Evolutionary conservation across 148 eudicot species (phyloP), one percentile per base, ranked within the genome.

Genomic region (Cornus florida): DNA sequence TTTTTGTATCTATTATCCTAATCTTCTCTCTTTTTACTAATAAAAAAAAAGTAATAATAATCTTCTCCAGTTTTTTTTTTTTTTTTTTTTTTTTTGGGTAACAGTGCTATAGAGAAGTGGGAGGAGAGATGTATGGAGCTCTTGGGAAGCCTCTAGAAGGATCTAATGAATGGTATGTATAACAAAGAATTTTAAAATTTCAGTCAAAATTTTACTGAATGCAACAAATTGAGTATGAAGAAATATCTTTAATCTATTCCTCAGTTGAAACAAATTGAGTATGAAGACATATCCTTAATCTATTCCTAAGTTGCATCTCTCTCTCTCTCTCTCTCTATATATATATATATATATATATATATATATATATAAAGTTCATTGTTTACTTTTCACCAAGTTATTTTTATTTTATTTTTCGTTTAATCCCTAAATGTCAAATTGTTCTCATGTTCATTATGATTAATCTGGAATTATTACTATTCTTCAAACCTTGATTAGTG

Each of bases 91-190:
- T 76, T 38, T 67, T 17, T 66, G 38, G 78, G 73, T 14, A 75
- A 46, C 82, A 93, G 99, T 96, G 91, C 72, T 96, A 96, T 82
- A 92, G 78, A 86, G 99, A 92, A 86, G 75, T 92, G 67, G 71
- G 86, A 76, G 81, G 78, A 17, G 99, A 94, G 65, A 83, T 75
- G 86, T 92, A 87, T 86, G 98, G 91, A 75, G 89, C 78, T 75
- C 85, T 89, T 77, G 89, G 94, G 32, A 86, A 93, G 78, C 90
- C 91, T 65, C 64, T 96, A 86, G 92, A 90, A 89, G 99, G 94
- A 79, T 78, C 83, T 68, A 96, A 96, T 68, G 77, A 87, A 86
- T 96, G 99, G 99, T 96, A 91, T 31, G 89, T 77, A 39, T 57
- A 71, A 65, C 32, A 64, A 10, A 48, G 20, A 10, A 11, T 23